Conservation (phyloP, 352 stramenopile species). For the Phytophthora sojae region DNA sequence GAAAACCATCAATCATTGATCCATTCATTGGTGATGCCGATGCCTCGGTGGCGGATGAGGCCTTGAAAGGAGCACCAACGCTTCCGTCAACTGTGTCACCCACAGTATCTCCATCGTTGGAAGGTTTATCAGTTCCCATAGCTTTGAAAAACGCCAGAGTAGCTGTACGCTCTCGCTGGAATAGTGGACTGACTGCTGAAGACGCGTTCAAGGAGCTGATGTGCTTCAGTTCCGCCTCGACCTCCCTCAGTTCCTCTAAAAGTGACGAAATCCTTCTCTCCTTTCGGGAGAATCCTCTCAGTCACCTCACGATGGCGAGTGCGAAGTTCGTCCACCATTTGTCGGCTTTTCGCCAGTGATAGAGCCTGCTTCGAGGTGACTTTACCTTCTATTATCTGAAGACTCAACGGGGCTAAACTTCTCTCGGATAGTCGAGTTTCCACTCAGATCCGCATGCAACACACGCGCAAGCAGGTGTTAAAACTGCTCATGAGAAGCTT, state of each 20-base stretch:
- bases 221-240: slow-evolving; percentile 62
- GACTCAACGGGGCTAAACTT: too few species aligned
- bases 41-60: slow-evolving; percentile 9
- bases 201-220: slow-evolving; percentile 49
- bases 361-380: slow-evolving; percentile 23
- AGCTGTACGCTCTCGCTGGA: slow-evolving; percentile 34
- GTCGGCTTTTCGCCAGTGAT: slow-evolving; percentile 50
- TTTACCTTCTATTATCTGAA: too few species aligned
- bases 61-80: neutral
- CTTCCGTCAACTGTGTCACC: slow-evolving; percentile 2
- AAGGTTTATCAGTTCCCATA: slow-evolving; percentile 7
- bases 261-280: slow-evolving; percentile 56
- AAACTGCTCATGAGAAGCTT: too few species aligned
- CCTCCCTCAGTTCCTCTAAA: slow-evolving; percentile 64
- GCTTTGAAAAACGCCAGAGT: slow-evolving; percentile 40
- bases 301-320: slow-evolving; percentile 52
- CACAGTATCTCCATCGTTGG: neutral
- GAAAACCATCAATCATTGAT: too few species aligned
- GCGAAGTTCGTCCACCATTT: slow-evolving; percentile 52
- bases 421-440: too few species aligned
- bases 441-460: too few species aligned
- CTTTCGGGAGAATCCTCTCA: slow-evolving; percentile 62
- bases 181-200: slow-evolving; percentile 32
- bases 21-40: too few species aligned
- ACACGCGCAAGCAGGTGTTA: too few species aligned